Evolutionary conservation across 352 stramenopile species (phyloP).

Genomic region (Pythium rishiriense): DNA sequence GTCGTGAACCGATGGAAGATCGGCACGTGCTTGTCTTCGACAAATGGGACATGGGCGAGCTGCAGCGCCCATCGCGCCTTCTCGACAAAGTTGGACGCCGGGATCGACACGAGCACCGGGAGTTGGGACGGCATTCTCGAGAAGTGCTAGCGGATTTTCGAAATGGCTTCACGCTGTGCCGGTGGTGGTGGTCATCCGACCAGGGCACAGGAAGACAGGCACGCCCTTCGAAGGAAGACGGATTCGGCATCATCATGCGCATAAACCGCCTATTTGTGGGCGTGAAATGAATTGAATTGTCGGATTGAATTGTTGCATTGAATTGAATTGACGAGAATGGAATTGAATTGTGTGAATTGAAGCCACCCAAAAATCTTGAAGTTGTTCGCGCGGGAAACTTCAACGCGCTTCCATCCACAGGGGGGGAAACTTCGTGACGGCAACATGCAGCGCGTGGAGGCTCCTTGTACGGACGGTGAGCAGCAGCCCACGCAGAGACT

Average conservation of each 20-base stretch:
- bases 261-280: not conserved
- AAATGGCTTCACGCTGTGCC: not conserved
- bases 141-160: not conserved
- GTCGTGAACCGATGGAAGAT: slow-evolving; percentile 48
- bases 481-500: not conserved
- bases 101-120: slow-evolving; percentile 48
- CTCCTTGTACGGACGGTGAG: not conserved
- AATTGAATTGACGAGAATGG: too few species aligned
- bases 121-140: not conserved
- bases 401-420: not conserved
- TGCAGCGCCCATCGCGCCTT: slow-evolving; percentile 60
- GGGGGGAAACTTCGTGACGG: not conserved
- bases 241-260: not conserved
- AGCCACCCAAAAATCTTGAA: not conserved
- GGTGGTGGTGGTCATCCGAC: too few species aligned
- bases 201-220: too few species aligned
- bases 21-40: slow-evolving; percentile 47
- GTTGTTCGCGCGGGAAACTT: not conserved
- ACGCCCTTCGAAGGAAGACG: too few species aligned
- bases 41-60: slow-evolving; percentile 40
- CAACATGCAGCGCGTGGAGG: slow-evolving; percentile 9
- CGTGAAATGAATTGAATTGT: slow-evolving; percentile 5
- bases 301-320: not conserved
- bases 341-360: not conserved
- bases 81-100: slow-evolving; percentile 59